Conservation (phyloP, 2,329 filamentous ascomycete genomes). For the Myotisia sp. region DNA sequence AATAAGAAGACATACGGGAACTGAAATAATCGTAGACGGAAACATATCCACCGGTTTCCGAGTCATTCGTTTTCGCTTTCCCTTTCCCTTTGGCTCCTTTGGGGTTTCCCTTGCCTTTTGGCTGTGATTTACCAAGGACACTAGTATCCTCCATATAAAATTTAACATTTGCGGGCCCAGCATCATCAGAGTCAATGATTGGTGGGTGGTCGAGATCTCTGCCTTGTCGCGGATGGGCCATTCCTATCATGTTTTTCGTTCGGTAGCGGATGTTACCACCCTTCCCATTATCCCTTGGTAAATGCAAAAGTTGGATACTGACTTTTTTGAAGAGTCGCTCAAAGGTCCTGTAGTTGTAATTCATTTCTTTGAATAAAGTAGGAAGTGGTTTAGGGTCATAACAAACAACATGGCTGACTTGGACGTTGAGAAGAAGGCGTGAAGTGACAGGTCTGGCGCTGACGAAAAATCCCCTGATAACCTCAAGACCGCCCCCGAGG, state of each 20-base stretch:
- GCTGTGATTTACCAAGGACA: conserved; percentile 10
- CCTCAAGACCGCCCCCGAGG: conserved; percentile 40
- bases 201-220: conserved; percentile 22
- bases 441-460: conserved; percentile 46
- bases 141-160: conserved; percentile 37
- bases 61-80: conserved; percentile 10
- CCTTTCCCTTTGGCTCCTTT: conserved; percentile 16
- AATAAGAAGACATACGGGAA: conserved; percentile 25
- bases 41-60: conserved; percentile 26
- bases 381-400: conserved; percentile 36
- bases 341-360: conserved; percentile 13
- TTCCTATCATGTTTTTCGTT: conserved; percentile 33
- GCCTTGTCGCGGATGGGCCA: conserved; percentile 32
- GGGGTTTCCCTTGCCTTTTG: conserved; percentile 17
- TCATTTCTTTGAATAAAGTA: conserved; percentile 19
- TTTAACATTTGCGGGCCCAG: conserved; percentile 39
- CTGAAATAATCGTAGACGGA: conserved; percentile 40
- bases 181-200: conserved; percentile 24
- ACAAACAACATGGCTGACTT: conserved; percentile 47
- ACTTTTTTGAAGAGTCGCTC: conserved; percentile 27
- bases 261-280: conserved; percentile 21
- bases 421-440: conserved; percentile 47
- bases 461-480: conserved; percentile 47
- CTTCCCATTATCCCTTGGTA: conserved; percentile 22
- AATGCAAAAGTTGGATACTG: conserved; percentile 29